Base-by-base conservation (phyloP, 2,329 filamentous ascomycete genomes). In the Nigrospora oryzae region DNA sequence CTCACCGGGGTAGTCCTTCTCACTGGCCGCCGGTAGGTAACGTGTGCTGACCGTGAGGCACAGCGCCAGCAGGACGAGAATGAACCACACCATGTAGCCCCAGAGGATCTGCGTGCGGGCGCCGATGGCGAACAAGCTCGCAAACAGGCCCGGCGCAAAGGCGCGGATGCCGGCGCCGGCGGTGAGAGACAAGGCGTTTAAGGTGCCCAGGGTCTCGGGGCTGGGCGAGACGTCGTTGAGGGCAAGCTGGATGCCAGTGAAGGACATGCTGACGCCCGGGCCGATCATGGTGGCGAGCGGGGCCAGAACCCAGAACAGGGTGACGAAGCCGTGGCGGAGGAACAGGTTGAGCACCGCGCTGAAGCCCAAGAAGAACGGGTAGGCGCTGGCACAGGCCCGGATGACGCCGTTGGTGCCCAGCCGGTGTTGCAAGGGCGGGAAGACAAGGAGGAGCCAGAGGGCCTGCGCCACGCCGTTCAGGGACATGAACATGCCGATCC, bases 161-260 rank as follows among this genome's bases (percentile, higher is more conserved):
- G 86, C 74, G 13, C 86, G 71, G 30, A 87, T 66, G 0, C 67
- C 81, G 50, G 79, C 81, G 0, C 69, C 63, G 1, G 79, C 55
- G 0, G 84, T 83, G 46, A 91, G 66, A 0, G 78, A 75, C 1
- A 88, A 53, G 0, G 83, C 82, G 53, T 91, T 91, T 28, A 93
- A 65, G 0, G 79, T 88, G 0, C 83, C 86, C 11, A 91, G 67
- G 0, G 79, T 75, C 36, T 70, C 68, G 1, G 78, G 73, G 11
- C 72, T 78, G 0, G 87, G 87, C 0, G 81, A 74, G 2, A 85
- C 77, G 46, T 90, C 84, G 60, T 91, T 91, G 31, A 91, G 57
- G 0, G 80, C 79, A 10, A 91, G 77, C 66, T 90, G 85, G 1
- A 83, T 73, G 2, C 72, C 81, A 0, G 84, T 89, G 56, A 84